Evolutionary conservation across 805 yeast genomes (phyloP), one percentile per base, ranked within the genome.

Genomic region (Candida multigemmis): DNA sequence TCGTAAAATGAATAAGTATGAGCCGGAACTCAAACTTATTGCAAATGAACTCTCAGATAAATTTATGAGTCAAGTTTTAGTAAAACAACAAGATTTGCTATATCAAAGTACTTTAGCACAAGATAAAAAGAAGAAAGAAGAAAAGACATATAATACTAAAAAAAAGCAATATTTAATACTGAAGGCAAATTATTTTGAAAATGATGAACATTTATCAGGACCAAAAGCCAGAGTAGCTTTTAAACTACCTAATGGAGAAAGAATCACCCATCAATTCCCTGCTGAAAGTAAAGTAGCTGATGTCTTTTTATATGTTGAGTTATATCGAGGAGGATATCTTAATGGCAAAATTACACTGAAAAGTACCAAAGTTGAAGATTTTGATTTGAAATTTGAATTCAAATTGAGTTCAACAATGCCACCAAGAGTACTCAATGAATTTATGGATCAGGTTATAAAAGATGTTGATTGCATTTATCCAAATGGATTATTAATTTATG

Each of bases 1-100:
- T 53, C 27, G 59, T 30, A 66, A 65, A 16, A 60, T 72, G 31
- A 68, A 65, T 20, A 68, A 72, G 35, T 75, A 77, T 45, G 75
- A 68, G 38, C 81, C 79, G 6, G 69, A 68, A 19, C 57, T 91
- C 31, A 51, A 68, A 12, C 49, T 71, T 3, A 60, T 87, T 12
- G 65, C 87, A 23, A 56, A 68, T 3, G 87, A 79, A 32, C 64
- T 76, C 24, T 71, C 74, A 38, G 76, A 77, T 26, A 63, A 69
- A 24, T 77, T 73, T 21, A 44, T 71, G 33, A 63, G 77, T 21
- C 69, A 76, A 33, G 53, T 64, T 8, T 56, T 84, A 18, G 65
- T 82, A 27, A 65, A 67, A 34, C 77, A 78, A 40, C 96, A 87
- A 50, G 91, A 85, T 43, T 56, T 68, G 23, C 85, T 91, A 12